phyloP scores from a whole-genome alignment of 1,284 basidiomycete species.

The Rhodotorula sp. region DNA sequence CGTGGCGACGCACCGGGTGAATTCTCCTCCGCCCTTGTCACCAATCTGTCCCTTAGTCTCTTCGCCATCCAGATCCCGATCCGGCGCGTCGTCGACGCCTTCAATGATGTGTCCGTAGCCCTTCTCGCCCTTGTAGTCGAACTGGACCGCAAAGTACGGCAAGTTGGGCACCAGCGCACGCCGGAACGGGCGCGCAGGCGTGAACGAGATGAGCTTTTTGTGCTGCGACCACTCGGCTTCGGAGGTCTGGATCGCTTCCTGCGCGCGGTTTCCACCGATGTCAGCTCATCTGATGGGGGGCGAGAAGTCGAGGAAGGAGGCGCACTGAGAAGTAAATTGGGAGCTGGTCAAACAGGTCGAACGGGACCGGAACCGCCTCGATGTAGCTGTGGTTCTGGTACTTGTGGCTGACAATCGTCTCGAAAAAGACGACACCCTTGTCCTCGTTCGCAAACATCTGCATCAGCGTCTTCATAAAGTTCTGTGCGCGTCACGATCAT shows the following conservation, averaged over 20 bases:
- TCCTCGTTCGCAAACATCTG: slow-evolving; percentile 80
- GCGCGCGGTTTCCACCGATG: neutral
- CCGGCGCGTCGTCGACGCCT: slow-evolving; percentile 66
- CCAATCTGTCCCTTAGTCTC: slow-evolving; percentile 69
- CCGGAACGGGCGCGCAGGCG: slow-evolving; percentile 74
- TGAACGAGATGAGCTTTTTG: slow-evolving; percentile 91
- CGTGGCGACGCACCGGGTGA: slow-evolving; percentile 65
- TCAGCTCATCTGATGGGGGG: too few species aligned
- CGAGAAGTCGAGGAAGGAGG: slow-evolving; percentile 1
- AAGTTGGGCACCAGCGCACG: slow-evolving; percentile 91
- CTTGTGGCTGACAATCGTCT: slow-evolving; percentile 82
- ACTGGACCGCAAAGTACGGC: slow-evolving; percentile 98
- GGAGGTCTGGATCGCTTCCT: slow-evolving; percentile 88
- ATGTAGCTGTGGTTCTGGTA: slow-evolving; percentile 88
- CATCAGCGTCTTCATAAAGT: slow-evolving; percentile 99
- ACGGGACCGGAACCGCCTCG: slow-evolving; percentile 84
- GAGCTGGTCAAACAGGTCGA: slow-evolving; percentile 75
- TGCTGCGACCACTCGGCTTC: slow-evolving; percentile 98
- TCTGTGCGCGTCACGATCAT: slow-evolving; percentile 56
- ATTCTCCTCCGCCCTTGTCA: slow-evolving; percentile 81
- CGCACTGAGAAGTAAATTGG: slow-evolving; percentile 89
- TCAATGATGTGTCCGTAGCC: slow-evolving; percentile 98
- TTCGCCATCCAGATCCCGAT: slow-evolving; percentile 56
- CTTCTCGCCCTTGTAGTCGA: slow-evolving; percentile 94
- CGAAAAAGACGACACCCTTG: slow-evolving; percentile 88